These are phyloP conservation scores for Hysterangium stoloniferum DNA, from an alignment of 768 basidiomycete genomes.

Conservation along the genomic window DNA sequence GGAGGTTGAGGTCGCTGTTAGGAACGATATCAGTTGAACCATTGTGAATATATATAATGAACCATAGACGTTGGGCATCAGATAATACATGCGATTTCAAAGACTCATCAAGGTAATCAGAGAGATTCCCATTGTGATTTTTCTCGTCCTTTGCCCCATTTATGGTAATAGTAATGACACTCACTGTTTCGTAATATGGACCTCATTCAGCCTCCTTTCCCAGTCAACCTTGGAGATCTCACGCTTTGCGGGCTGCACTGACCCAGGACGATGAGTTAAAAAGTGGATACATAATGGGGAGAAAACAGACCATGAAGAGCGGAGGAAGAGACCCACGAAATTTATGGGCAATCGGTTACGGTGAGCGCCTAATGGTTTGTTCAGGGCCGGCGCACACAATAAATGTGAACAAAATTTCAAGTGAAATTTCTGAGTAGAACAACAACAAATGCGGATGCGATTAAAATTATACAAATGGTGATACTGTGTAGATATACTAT, in stretches of 20 bases:
- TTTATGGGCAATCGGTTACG: not conserved
- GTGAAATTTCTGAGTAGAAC: not conserved
- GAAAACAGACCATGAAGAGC: slow-evolving; percentile 9
- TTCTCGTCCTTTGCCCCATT: slow-evolving; percentile 45
- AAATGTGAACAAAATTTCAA: not conserved
- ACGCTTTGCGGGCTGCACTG: slow-evolving; percentile 39
- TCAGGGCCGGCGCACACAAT: not conserved
- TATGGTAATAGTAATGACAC: slow-evolving; percentile 29
- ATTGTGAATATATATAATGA: slow-evolving; percentile 15
- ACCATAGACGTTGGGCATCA: slow-evolving; percentile 40
- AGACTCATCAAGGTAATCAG: slow-evolving; percentile 70
- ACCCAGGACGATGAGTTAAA: not conserved
- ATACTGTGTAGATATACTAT: not conserved
- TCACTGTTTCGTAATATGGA: slow-evolving; percentile 84
- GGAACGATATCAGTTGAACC: slow-evolving; percentile 17
- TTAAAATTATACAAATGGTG: not conserved
- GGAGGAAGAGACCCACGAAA: not conserved
- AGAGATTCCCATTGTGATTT: slow-evolving; percentile 97
- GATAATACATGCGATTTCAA: slow-evolving; percentile 85
- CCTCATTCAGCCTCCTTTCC: slow-evolving; percentile 76
- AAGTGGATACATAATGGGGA: not conserved
- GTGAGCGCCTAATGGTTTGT: not conserved
- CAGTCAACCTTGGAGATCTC: slow-evolving; percentile 75
- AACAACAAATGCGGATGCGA: slow-evolving; percentile 1
- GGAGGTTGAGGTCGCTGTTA: slow-evolving; percentile 81